phyloP scores from a whole-genome alignment of 2,329 filamentous ascomycete genomes.

The Neonectria faginata region DNA sequence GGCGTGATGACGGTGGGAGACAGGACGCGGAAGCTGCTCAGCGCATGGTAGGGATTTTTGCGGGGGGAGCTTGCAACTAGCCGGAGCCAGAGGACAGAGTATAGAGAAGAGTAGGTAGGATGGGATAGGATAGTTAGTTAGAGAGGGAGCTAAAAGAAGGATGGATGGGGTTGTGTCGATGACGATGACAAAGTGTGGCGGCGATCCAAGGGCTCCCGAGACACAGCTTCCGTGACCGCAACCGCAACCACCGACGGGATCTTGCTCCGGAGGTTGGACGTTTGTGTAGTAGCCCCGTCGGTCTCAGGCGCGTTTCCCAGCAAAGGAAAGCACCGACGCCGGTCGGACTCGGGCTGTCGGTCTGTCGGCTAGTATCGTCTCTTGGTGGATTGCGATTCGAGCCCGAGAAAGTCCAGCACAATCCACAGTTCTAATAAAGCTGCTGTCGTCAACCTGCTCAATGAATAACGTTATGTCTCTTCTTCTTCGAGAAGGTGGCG shows the following conservation, averaged over 20 bases:
- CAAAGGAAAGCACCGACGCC: constrained; percentile 36
- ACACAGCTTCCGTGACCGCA: constrained; percentile 10
- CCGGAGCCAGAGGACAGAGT: constrained; percentile 3
- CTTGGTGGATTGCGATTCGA: constrained; percentile 19
- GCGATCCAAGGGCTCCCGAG: constrained; percentile 28
- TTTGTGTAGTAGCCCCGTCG: not conserved
- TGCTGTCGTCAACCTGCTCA: not conserved
- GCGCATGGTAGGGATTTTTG: constrained; percentile 28
- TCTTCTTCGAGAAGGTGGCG: not conserved
- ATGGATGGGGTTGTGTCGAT: constrained; percentile 32
- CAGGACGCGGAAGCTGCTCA: constrained; percentile 21
- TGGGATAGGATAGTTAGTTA: not conserved
- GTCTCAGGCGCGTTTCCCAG: not conserved
- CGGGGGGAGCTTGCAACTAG: not conserved
- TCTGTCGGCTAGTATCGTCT: constrained; percentile 45
- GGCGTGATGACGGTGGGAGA: constrained; percentile 7
- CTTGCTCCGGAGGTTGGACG: constrained; percentile 7
- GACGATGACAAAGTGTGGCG: constrained; percentile 42
- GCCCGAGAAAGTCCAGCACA: not conserved
- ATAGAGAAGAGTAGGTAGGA: not conserved
- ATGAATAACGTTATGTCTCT: not conserved
- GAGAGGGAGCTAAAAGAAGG: constrained; percentile 1
- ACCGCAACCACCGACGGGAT: constrained; percentile 6
- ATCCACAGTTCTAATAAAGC: not conserved
- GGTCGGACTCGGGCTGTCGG: constrained; percentile 35